phyloP scores from a whole-genome alignment of 2,329 filamentous ascomycete genomes.

The Xylaria multiplex region DNA sequence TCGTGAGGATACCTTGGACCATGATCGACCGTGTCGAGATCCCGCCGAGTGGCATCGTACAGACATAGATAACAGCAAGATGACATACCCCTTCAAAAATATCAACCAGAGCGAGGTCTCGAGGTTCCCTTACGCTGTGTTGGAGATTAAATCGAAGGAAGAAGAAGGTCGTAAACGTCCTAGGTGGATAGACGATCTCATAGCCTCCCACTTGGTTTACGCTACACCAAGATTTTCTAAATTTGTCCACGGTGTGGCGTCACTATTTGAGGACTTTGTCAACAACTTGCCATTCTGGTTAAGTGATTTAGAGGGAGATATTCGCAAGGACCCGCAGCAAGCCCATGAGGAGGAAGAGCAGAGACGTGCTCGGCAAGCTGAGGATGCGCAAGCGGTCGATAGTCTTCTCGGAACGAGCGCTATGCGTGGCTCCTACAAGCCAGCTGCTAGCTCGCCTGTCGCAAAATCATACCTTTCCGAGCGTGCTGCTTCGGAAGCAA shows the following conservation, averaged over 20 bases:
- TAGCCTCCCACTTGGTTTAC: conserved; percentile 91
- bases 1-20: conserved; percentile 78
- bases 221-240: conserved; percentile 93
- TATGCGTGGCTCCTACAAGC: conserved; percentile 65
- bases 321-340: conserved; percentile 88
- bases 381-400: conserved; percentile 89
- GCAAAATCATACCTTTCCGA: conserved; percentile 72
- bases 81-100: conserved; percentile 87
- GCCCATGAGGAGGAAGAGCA: conserved; percentile 94
- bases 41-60: conserved; percentile 88
- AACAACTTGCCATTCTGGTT: conserved; percentile 98
- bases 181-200: conserved; percentile 90
- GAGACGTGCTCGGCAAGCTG: conserved; percentile 79
- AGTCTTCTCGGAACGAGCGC: conserved; percentile 74
- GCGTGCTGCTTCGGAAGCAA: conserved; percentile 60
- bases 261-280: conserved; percentile 93
- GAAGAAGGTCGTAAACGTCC: conserved; percentile 73
- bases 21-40: conserved; percentile 86
- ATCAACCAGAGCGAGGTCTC: conserved; percentile 92
- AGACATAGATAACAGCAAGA: conserved; percentile 84
- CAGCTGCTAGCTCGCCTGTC: conserved; percentile 72
- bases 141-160: conserved; percentile 91
- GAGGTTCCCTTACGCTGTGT: conserved; percentile 87
- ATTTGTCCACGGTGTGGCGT: conserved; percentile 92
- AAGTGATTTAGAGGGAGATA: conserved; percentile 89